Evolutionary conservation across 2,329 filamentous ascomycete genomes (phyloP).

Genomic region (Fusarium hainanense): DNA sequence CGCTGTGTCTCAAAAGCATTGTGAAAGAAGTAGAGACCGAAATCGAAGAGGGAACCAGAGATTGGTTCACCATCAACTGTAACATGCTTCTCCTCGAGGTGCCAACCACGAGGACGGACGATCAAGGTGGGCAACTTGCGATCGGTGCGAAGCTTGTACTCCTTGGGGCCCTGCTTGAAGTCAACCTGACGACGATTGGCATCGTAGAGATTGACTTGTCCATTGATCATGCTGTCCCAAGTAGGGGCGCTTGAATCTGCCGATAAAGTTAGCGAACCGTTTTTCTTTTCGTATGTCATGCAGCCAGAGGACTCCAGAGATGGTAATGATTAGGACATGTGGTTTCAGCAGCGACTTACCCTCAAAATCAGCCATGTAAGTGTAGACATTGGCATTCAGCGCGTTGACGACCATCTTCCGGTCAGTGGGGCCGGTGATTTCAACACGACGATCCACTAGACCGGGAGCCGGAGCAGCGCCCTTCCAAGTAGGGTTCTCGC

Average conservation of each 20-base stretch:
- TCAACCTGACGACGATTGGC: constrained; percentile 93
- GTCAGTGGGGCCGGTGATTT: constrained; percentile 97
- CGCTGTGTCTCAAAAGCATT: constrained; percentile 90
- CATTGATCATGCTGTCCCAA: constrained; percentile 99
- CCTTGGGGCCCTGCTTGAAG: constrained; percentile 94
- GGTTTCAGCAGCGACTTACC: constrained; percentile 64
- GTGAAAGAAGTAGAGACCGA: constrained; percentile 99
- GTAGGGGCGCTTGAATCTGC: constrained; percentile 93
- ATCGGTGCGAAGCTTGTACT: constrained; percentile 97
- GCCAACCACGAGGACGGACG: constrained; percentile 94
- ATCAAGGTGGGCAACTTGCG: constrained; percentile 88
- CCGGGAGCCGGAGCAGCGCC: constrained; percentile 92
- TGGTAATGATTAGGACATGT: not conserved
- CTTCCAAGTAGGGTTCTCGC: constrained; percentile 93
- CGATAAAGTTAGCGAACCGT: constrained; percentile 18
- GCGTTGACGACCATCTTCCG: constrained; percentile 99
- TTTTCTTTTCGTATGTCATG: not conserved
- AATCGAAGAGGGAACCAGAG: constrained; percentile 93
- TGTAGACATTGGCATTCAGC: constrained; percentile 95
- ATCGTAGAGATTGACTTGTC: constrained; percentile 97
- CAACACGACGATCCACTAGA: constrained; percentile 90
- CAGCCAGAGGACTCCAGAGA: not conserved
- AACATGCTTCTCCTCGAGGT: constrained; percentile 98
- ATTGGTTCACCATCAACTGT: constrained; percentile 95
- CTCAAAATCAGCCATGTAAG: constrained; percentile 99